Conservation (phyloP, 2,329 filamentous ascomycete genomes). For the Erysiphe pisi region DNA sequence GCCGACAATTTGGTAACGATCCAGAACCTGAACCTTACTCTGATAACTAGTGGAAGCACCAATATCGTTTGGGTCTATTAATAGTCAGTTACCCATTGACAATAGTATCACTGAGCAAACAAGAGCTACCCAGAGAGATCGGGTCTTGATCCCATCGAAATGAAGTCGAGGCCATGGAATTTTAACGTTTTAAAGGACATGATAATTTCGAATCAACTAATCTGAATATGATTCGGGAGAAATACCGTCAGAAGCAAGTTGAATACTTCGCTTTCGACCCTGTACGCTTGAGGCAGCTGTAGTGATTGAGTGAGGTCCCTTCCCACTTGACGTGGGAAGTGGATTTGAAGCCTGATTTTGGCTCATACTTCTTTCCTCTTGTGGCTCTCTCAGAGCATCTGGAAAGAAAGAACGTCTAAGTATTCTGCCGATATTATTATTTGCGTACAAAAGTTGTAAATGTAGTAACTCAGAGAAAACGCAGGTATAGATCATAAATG, state of each 20-base stretch:
- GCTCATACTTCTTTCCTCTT: slow-evolving; percentile 13
- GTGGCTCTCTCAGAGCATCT: too few relatives aligned
- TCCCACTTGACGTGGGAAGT: slow-evolving; percentile 34
- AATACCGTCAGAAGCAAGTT: slow-evolving; percentile 51
- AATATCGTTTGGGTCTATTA: slow-evolving; percentile 46
- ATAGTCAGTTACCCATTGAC: slow-evolving; percentile 37
- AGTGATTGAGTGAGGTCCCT: slow-evolving; percentile 33
- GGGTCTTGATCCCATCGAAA: neutral
- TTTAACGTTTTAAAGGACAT: too few relatives aligned
- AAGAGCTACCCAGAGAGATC: slow-evolving; percentile 25
- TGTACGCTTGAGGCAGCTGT: slow-evolving; percentile 38
- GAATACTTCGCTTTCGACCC: slow-evolving; percentile 48
- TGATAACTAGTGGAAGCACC: slow-evolving; percentile 45
- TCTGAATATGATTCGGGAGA: neutral
- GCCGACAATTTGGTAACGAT: slow-evolving; percentile 91
- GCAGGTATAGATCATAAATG: too few relatives aligned
- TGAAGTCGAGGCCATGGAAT: neutral
- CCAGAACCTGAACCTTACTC: slow-evolving; percentile 76
- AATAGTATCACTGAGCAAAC: too few relatives aligned
- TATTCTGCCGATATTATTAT: too few relatives aligned
- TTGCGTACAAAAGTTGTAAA: too few relatives aligned
- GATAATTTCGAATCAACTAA: too few relatives aligned
- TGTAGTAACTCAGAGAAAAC: too few relatives aligned
- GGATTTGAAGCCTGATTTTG: slow-evolving; percentile 36
- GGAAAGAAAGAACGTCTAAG: too few relatives aligned